These are phyloP conservation scores for Cladophialophora chaetospira DNA, from an alignment of 2,329 filamentous ascomycete genomes.

Conservation along the genomic window DNA sequence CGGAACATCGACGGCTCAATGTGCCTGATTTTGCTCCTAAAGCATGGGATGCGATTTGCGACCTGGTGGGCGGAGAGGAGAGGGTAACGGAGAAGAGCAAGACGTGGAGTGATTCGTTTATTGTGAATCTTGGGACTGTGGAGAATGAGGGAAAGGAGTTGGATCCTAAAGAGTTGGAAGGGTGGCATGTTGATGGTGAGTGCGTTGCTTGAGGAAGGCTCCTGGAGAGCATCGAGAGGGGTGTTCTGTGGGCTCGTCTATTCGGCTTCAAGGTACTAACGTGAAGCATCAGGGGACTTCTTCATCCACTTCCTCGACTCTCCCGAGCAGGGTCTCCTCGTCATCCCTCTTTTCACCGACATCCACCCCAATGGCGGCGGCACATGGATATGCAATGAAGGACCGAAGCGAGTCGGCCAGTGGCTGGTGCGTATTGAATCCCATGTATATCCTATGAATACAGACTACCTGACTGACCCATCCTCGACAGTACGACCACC, in stretches of 20 bases:
- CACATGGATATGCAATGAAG: slow-evolving; percentile 64
- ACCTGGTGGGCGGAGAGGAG: slow-evolving; percentile 66
- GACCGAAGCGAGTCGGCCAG: slow-evolving; percentile 29
- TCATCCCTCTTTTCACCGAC: slow-evolving; percentile 69
- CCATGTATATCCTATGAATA: neutral
- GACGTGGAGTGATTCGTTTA: slow-evolving; percentile 66
- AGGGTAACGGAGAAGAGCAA: slow-evolving; percentile 49
- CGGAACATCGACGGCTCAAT: slow-evolving; percentile 59
- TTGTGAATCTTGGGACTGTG: slow-evolving; percentile 67
- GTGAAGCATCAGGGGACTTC: slow-evolving; percentile 58
- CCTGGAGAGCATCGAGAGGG: no score
- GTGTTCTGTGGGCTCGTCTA: no score
- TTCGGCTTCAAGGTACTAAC: no score
- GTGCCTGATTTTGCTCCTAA: slow-evolving; percentile 62
- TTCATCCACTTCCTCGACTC: slow-evolving; percentile 73
- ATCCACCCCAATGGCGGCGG: slow-evolving; percentile 63
- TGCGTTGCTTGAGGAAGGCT: neutral
- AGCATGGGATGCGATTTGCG: slow-evolving; percentile 67
- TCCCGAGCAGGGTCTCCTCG: slow-evolving; percentile 67
- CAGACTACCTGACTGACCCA: neutral
- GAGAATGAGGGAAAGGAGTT: slow-evolving; percentile 54
- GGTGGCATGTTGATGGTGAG: slow-evolving; percentile 64
- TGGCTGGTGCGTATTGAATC: neutral
- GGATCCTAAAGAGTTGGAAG: slow-evolving; percentile 55
- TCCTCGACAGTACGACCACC: slow-evolving; percentile 56